Evolutionary conservation across 306 rosid genomes (phyloP).

Genomic region (Coriaria nepalensis): DNA sequence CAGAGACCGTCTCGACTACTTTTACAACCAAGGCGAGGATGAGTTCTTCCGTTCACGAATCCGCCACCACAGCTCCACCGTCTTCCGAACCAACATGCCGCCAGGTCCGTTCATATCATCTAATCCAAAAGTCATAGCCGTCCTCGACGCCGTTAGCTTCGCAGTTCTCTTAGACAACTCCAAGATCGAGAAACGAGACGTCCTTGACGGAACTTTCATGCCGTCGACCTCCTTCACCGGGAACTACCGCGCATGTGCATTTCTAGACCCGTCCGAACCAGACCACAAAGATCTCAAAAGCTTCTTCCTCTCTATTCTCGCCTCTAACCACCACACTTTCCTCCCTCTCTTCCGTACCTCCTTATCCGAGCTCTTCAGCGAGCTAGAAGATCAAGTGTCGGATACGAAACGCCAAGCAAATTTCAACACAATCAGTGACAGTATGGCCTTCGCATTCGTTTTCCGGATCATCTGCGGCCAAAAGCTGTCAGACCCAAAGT

Average conservation of each 20-base stretch:
- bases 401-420: neutral
- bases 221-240: slow-evolving; percentile 59
- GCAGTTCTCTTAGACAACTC: slow-evolving; percentile 42
- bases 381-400: slow-evolving; percentile 22
- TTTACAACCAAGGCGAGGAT: slow-evolving; percentile 53
- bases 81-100: slow-evolving; percentile 62
- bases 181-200: slow-evolving; percentile 42
- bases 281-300: slow-evolving; percentile 30
- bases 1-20: slow-evolving; percentile 39
- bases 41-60: slow-evolving; percentile 40
- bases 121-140: slow-evolving; percentile 32
- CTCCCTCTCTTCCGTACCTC: slow-evolving; percentile 32
- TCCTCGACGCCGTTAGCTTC: slow-evolving; percentile 50
- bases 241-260: slow-evolving; percentile 49
- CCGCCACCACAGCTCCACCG: slow-evolving; percentile 34
- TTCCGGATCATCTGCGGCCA: slow-evolving; percentile 31
- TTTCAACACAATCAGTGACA: slow-evolving; percentile 19
- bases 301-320: slow-evolving; percentile 26
- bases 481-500: slow-evolving; percentile 11
- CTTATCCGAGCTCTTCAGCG: slow-evolving; percentile 16
- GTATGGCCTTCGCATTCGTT: slow-evolving; percentile 30
- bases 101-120: slow-evolving; percentile 61
- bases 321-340: slow-evolving; percentile 18
- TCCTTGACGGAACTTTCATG: slow-evolving; percentile 76
- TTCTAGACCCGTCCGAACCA: slow-evolving; percentile 47